Evolutionary conservation across 192 early-diverging fungal species (phyloP).

Genomic region (Entrophospora sp.): DNA sequence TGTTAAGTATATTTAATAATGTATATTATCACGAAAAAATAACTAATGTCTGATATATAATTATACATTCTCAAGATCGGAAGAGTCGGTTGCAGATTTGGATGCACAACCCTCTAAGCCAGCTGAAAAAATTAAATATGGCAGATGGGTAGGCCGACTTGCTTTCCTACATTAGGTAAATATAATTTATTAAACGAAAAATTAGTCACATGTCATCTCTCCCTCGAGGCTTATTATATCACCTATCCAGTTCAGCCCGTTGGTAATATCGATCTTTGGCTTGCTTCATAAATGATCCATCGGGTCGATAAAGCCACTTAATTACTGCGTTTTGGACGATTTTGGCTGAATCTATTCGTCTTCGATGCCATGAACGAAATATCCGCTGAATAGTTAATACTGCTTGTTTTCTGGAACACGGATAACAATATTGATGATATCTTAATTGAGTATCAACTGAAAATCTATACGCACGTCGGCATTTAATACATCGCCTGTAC

Average conservation of each 20-base stretch:
- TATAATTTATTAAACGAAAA: not conserved
- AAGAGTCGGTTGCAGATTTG: not conserved
- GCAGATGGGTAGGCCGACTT: not conserved
- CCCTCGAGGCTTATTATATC: no score
- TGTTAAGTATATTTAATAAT: no score
- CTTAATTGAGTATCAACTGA: no score
- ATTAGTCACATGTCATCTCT: no score
- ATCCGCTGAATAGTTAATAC: not conserved
- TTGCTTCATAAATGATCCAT: conserved; percentile 11
- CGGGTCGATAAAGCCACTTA: conserved; percentile 1
- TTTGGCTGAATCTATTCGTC: not conserved
- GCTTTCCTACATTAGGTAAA: not conserved
- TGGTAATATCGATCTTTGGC: conserved; percentile 11
- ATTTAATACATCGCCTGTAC: no score
- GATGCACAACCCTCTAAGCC: not conserved
- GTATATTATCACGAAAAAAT: not conserved
- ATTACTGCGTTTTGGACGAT: not conserved
- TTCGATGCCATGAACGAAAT: conserved; percentile 1
- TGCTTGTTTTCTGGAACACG: no score
- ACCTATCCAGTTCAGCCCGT: no score
- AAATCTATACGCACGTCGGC: no score
- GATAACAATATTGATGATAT: no score
- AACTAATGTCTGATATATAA: not conserved
- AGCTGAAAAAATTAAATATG: not conserved
- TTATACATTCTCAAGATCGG: not conserved